These are phyloP conservation scores for Anthoceros angustus DNA, from an alignment of 225 moss, liverwort and hornwort species.

Conservation along the genomic window DNA sequence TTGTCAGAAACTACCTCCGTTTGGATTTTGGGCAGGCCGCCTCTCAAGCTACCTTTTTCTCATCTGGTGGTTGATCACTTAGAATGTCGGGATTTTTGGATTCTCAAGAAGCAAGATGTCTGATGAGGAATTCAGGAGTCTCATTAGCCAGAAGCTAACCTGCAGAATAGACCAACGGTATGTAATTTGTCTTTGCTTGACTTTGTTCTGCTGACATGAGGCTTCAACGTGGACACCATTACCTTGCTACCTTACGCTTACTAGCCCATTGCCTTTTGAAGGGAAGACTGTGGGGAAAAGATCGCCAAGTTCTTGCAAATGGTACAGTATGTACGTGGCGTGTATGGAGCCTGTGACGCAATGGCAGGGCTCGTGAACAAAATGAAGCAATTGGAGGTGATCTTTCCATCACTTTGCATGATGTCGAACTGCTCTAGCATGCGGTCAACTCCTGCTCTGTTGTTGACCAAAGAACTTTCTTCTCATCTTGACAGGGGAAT, in stretches of 20 bases:
- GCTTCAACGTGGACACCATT: background rate
- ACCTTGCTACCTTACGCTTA: background rate
- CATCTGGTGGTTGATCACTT: slow-evolving; percentile 10
- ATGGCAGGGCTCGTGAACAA: slow-evolving; percentile 48
- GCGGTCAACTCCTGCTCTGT: background rate
- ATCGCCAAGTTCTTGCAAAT: slow-evolving; percentile 48
- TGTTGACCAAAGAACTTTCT: no score
- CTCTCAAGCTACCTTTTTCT: background rate
- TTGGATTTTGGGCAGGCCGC: background rate
- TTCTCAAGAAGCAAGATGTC: slow-evolving; percentile 54
- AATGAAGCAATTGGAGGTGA: slow-evolving; percentile 55
- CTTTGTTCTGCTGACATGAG: background rate
- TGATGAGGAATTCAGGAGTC: slow-evolving; percentile 56
- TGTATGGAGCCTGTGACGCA: slow-evolving; percentile 59
- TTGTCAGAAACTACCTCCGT: background rate
- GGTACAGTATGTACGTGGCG: slow-evolving; percentile 59
- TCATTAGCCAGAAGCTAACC: slow-evolving; percentile 63
- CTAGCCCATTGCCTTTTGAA: slow-evolving; percentile 10
- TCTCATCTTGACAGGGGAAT: background rate
- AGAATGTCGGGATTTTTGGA: slow-evolving; percentile 83
- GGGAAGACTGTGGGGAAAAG: slow-evolving; percentile 62
- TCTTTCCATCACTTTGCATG: slow-evolving; percentile 4
- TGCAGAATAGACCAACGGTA: slow-evolving; percentile 80
- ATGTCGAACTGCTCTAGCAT: background rate
- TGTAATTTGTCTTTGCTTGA: slow-evolving; percentile 4